Conservation (phyloP, 1,284 basidiomycete species). For the Malassezia sympodialis region DNA sequence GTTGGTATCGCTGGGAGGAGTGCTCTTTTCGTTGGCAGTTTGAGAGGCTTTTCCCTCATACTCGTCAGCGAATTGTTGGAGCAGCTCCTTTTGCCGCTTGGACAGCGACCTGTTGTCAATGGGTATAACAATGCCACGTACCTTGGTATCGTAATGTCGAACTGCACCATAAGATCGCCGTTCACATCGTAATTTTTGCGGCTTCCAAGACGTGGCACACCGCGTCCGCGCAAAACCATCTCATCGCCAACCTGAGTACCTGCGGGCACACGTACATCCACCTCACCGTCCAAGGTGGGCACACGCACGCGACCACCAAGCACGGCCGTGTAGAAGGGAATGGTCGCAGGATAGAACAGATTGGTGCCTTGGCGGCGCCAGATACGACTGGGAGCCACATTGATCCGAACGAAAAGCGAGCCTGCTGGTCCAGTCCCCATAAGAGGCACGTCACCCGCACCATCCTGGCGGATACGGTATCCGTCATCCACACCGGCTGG, state of each 20-base stretch:
- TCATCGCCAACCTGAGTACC: slow-evolving; percentile 96
- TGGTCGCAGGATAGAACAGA: slow-evolving; percentile 77
- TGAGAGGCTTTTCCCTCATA: slow-evolving; percentile 57
- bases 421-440: slow-evolving; percentile 59
- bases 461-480: slow-evolving; percentile 76
- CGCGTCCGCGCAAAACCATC: slow-evolving; percentile 82
- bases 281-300: slow-evolving; percentile 88
- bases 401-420: slow-evolving; percentile 77
- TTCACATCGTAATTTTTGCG: slow-evolving; percentile 44
- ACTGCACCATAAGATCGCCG: slow-evolving; percentile 84
- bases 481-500: slow-evolving; percentile 82
- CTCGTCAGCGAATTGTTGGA: slow-evolving; percentile 86
- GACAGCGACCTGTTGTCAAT: slow-evolving; percentile 61
- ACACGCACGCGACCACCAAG: slow-evolving; percentile 85
- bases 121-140: slow-evolving; percentile 49
- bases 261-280: slow-evolving; percentile 81
- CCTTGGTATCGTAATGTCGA: slow-evolving; percentile 81
- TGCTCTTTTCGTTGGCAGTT: not conserved
- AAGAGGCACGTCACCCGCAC: slow-evolving; percentile 75
- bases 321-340: slow-evolving; percentile 83
- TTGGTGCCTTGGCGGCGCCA: slow-evolving; percentile 88
- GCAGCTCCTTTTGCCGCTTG: slow-evolving; percentile 68
- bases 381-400: slow-evolving; percentile 68
- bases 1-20: not conserved
- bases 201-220: slow-evolving; percentile 58